phyloP scores from a whole-genome alignment of 2,329 filamentous ascomycete genomes.

The Aureobasidium sp. region DNA sequence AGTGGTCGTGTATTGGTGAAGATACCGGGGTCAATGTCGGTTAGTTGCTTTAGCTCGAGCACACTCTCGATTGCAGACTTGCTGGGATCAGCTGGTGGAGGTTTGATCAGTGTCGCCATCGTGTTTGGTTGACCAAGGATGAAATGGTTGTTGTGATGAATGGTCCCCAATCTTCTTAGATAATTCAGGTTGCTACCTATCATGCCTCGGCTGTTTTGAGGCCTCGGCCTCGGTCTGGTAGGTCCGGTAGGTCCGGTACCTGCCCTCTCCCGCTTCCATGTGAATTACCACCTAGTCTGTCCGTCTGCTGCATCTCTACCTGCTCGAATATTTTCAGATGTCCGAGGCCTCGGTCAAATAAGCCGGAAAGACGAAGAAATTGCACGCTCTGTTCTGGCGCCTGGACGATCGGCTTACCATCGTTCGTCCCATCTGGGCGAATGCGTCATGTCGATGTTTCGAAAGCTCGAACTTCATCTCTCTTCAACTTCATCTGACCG shows the following conservation, averaged over 20 bases:
- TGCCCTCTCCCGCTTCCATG: neutral
- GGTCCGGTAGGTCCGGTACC: neutral
- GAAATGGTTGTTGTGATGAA: neutral
- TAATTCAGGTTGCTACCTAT: neutral
- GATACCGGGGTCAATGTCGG: slow-evolving; percentile 71
- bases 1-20: slow-evolving; percentile 90
- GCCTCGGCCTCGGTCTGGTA: neutral
- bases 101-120: slow-evolving; percentile 54
- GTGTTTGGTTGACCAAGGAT: neutral
- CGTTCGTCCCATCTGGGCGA: neutral
- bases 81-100: slow-evolving; percentile 63
- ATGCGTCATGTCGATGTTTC: neutral
- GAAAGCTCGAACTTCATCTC: neutral
- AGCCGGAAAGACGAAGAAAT: neutral
- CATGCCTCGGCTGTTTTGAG: neutral
- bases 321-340: neutral
- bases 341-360: neutral
- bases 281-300: neutral
- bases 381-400: neutral
- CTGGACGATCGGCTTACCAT: neutral
- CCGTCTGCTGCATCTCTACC: neutral
- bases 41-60: slow-evolving; percentile 74
- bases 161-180: neutral
- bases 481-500: neutral
- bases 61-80: slow-evolving; percentile 83